Percentiles rank a stretch among this genome's conserved stretches.
Evolutionary conservation across 2,329 filamentous ascomycete species (phyloP).

Genomic region (Dactylellina parvicollis): DNA sequence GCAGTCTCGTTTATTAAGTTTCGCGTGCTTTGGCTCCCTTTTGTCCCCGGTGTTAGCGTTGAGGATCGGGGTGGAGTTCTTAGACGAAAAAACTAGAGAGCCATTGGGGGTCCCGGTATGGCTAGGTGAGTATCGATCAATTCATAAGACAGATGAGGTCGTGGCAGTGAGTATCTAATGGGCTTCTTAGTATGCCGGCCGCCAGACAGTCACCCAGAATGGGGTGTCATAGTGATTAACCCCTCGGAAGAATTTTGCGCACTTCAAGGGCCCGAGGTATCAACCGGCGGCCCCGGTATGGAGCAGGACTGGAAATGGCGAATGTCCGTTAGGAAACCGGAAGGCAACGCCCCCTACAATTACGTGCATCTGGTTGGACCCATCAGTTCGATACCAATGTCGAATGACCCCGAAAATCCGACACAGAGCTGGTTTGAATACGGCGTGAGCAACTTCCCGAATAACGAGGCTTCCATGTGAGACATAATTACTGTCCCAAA

Average conservation of each 20-base stretch:
- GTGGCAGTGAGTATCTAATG: neutral
- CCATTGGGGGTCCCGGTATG: conserved; percentile 12
- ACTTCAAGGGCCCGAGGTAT: neutral
- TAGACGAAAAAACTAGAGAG: conserved; percentile 30
- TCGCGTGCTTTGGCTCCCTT: neutral
- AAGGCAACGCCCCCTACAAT: conserved; percentile 1
- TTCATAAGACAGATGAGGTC: too few species aligned
- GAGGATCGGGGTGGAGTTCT: conserved; percentile 18
- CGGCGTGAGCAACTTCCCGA: conserved; percentile 6
- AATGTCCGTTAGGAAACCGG: neutral
- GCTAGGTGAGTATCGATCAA: conserved; percentile 1
- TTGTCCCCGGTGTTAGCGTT: conserved; percentile 18
- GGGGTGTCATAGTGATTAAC: conserved; percentile 35
- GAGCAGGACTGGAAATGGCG: conserved; percentile 23
- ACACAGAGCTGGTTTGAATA: conserved; percentile 35
- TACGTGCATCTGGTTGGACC: conserved; percentile 36
- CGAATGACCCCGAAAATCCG: conserved; percentile 30
- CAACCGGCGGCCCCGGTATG: conserved; percentile 19
- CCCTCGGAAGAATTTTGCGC: conserved; percentile 16
- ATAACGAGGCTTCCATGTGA: conserved; percentile 42
- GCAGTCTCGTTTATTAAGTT: neutral
- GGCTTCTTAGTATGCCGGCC: conserved; percentile 29
- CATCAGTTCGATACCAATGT: conserved; percentile 12
- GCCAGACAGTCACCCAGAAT: conserved; percentile 24
- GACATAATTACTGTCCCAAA: neutral